Percentiles rank a stretch among this genome's conserved stretches.
These are phyloP conservation scores for Coleophoma cylindrospora DNA, from an alignment of 2,329 filamentous ascomycete genomes.

Conservation along the genomic window DNA sequence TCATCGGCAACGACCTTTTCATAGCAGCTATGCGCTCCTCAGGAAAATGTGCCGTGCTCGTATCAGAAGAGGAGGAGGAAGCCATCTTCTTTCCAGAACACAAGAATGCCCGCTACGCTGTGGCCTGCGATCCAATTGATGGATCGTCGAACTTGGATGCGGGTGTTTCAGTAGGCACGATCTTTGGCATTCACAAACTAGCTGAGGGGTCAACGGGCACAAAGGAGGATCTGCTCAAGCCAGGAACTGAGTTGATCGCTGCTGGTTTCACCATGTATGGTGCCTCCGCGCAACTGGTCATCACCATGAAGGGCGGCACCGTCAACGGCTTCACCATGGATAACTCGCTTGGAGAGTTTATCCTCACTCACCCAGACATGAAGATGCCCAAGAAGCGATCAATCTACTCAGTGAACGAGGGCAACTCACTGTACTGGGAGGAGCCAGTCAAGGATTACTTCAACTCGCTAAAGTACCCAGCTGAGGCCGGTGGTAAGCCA, in stretches of 20 bases:
- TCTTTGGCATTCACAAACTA: constrained; percentile 92
- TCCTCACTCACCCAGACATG: constrained; percentile 96
- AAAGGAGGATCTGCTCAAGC: constrained; percentile 81
- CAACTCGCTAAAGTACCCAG: constrained; percentile 78
- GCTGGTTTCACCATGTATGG: constrained; percentile 99
- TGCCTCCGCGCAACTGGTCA: constrained; percentile 89
- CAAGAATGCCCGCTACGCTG: constrained; percentile 78
- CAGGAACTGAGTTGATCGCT: constrained; percentile 87
- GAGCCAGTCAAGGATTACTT: constrained; percentile 85
- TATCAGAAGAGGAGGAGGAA: constrained; percentile 98
- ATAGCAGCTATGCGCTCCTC: constrained; percentile 92
- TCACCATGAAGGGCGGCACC: constrained; percentile 87
- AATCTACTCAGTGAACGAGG: constrained; percentile 99
- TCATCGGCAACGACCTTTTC: constrained; percentile 98
- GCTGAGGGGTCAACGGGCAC: constrained; percentile 68
- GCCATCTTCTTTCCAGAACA: constrained; percentile 80
- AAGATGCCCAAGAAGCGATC: constrained; percentile 69
- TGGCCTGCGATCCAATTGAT: constrained; percentile 97
- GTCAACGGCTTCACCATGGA: constrained; percentile 99
- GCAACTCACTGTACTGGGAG: constrained; percentile 96
- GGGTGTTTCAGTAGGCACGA: constrained; percentile 95
- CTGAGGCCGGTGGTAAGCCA: constrained; percentile 68
- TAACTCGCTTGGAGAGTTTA: constrained; percentile 96
- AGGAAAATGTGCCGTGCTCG: constrained; percentile 82
- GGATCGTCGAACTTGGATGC: constrained; percentile 97